Evolutionary conservation across 805 yeast species (phyloP).

Genomic region (Pichia exigua): DNA sequence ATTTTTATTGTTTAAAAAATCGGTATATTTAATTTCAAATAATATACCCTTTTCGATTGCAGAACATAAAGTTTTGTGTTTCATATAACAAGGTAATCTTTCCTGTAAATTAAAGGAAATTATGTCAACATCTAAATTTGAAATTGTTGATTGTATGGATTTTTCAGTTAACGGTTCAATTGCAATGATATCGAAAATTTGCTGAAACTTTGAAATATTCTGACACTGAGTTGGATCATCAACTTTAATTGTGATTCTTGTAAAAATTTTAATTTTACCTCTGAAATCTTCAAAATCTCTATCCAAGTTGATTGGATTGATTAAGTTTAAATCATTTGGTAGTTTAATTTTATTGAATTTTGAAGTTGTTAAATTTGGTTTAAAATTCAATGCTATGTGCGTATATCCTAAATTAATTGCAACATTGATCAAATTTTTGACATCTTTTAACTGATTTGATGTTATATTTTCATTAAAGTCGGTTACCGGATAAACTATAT

Average conservation of each 20-base stretch:
- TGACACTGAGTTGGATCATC: conserved; percentile 76
- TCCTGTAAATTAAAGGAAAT: conserved; percentile 62
- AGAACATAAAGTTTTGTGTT: conserved; percentile 77
- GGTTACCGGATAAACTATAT: conserved; percentile 64
- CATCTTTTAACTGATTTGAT: conserved; percentile 32
- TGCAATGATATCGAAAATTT: conserved; percentile 68
- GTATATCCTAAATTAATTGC: conserved; percentile 61
- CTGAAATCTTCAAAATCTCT: conserved; percentile 29
- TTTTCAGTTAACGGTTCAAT: conserved; percentile 76
- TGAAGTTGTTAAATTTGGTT: conserved; percentile 10
- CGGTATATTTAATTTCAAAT: conserved; percentile 68
- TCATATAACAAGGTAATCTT: conserved; percentile 66
- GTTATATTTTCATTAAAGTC: conserved; percentile 38
- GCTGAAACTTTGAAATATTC: conserved; percentile 37
- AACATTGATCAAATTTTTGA: conserved; percentile 45
- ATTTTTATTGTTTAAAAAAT: conserved; percentile 33
- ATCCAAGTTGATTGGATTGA: conserved; percentile 36
- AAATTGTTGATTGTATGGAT: conserved; percentile 65
- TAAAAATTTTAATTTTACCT: conserved; percentile 39
- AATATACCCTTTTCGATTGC: conserved; percentile 78
- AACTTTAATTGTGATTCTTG: conserved; percentile 68
- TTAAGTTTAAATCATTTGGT: conserved; percentile 35
- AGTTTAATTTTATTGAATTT: conserved; percentile 45
- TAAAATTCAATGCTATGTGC: conserved; percentile 67
- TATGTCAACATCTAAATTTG: conserved; percentile 73